These are phyloP conservation scores for Sindora glabra DNA, from an alignment of 306 rosid genomes.

Conservation along the genomic window DNA sequence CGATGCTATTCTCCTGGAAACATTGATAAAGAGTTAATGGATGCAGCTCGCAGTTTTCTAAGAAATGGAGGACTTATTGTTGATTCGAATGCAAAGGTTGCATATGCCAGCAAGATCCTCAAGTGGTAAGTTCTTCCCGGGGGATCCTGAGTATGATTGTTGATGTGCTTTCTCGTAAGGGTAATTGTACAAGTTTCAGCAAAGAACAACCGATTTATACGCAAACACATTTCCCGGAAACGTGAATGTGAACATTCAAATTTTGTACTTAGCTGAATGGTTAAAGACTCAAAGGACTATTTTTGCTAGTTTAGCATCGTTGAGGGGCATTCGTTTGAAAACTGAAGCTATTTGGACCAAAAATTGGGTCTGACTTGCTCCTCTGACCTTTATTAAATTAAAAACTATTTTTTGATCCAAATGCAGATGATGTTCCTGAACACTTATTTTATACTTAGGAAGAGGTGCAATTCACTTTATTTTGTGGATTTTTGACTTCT, in stretches of 20 bases:
- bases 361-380: background rate
- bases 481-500: conserved; percentile 2
- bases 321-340: background rate
- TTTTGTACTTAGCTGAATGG: background rate
- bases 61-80: conserved; percentile 50
- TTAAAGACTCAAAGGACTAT: too few species aligned
- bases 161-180: background rate
- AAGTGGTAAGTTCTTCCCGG: conserved; percentile 75
- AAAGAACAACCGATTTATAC: too few species aligned
- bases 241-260: background rate
- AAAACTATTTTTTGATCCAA: too few species aligned
- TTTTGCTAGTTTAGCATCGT: background rate
- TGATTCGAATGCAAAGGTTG: conserved; percentile 46
- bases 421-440: too few species aligned
- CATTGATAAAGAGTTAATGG: conserved; percentile 67
- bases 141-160: background rate
- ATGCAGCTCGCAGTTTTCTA: conserved; percentile 59
- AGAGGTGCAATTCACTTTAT: background rate
- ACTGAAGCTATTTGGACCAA: too few species aligned
- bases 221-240: background rate
- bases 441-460: too few species aligned
- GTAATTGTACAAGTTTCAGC: background rate
- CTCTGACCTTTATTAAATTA: too few species aligned
- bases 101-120: conserved; percentile 55
- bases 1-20: conserved; percentile 71